Conservation (phyloP, 306 rosid genomes). For the Abrus pulchellus region DNA sequence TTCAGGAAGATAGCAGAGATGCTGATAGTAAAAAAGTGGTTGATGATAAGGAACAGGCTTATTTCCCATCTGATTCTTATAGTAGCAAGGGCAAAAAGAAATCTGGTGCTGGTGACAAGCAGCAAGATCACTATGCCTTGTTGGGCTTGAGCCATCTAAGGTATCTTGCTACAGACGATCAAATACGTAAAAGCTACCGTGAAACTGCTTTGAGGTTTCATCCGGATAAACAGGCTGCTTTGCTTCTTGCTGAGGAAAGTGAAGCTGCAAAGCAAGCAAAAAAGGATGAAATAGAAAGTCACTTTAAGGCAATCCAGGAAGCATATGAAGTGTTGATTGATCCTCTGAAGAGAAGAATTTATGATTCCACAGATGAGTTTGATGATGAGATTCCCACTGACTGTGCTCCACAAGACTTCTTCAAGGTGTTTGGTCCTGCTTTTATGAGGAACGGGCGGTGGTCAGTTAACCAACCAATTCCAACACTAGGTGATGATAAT, state of each 20-base stretch:
- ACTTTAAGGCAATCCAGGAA: constrained; percentile 92
- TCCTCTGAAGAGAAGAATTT: constrained; percentile 87
- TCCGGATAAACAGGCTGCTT: constrained; percentile 96
- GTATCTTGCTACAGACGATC: constrained; percentile 96
- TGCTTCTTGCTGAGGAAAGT: constrained; percentile 83
- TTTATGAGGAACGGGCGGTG: constrained; percentile 97
- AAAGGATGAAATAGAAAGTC: constrained; percentile 88
- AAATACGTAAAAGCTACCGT: constrained; percentile 91
- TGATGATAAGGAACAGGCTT: constrained; percentile 72
- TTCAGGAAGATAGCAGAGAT: constrained; percentile 58
- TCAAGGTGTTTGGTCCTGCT: constrained; percentile 93
- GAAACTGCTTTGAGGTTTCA: constrained; percentile 94
- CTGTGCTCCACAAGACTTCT: constrained; percentile 93
- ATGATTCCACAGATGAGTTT: constrained; percentile 98
- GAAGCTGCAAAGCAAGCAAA: constrained; percentile 85
- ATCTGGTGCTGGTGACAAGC: constrained; percentile 72
- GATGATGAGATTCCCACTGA: constrained; percentile 96
- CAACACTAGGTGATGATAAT: constrained; percentile 85
- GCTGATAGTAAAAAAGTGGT: constrained; percentile 60
- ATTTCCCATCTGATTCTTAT: constrained; percentile 78
- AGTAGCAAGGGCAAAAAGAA: constrained; percentile 94
- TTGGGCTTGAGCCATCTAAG: constrained; percentile 90
- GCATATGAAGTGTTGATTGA: constrained; percentile 87
- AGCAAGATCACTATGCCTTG: constrained; percentile 96
- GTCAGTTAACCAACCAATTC: constrained; percentile 87